Evolutionary conservation across 2,329 filamentous ascomycete genomes (phyloP), one percentile per base, ranked within the genome.

Genomic region (Colletotrichum orchidophilum): DNA sequence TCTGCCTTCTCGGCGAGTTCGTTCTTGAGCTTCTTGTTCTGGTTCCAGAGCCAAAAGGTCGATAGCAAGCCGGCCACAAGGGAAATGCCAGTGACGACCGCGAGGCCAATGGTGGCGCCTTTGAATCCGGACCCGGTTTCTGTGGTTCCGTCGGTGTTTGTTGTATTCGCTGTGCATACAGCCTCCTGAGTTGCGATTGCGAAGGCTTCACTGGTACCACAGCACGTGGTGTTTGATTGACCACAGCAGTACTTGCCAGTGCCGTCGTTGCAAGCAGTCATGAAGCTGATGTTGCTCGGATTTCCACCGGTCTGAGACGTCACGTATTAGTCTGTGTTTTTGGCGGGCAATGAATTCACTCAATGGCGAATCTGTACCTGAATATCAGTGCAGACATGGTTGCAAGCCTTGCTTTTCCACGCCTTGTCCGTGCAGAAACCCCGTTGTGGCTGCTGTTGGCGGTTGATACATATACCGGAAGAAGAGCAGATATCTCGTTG

Each of bases 241-340:
- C 80, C 79, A 27, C 79, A 81, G 73, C 81, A 81, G 42, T 77
- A 78, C 4, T 72, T 77, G 4, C 73, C 72, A 1, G 78, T 75
- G 29, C 78, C 80, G 6, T 78, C 73, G 24, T 63, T 66, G 29
- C 70, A 72, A 3, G 66, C 42, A 18, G 70, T 72, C 31, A 72
- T 60, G 39, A 72, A 59, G 55, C 57, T 72, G 12, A 61, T 59
- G 33, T 64, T 64, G 8, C n/a, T 31, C 9, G 63, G 33, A 11
- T 18, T 31, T 3, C 70, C 63, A 0, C 66, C 60, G 3, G 35
- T 8, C 67, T 73, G 55, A 8, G 4, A 63, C 27, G 26, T 15
- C 15, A 0, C 26, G 2, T 1, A n/a, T 70, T 33, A 70, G 49
- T 13, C 13, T n/a, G 12, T 29, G 6, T 21, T 1, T 3, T 18